Base-by-base conservation (phyloP, 306 rosid genomes). In the Glycyrrhiza uralensis region DNA sequence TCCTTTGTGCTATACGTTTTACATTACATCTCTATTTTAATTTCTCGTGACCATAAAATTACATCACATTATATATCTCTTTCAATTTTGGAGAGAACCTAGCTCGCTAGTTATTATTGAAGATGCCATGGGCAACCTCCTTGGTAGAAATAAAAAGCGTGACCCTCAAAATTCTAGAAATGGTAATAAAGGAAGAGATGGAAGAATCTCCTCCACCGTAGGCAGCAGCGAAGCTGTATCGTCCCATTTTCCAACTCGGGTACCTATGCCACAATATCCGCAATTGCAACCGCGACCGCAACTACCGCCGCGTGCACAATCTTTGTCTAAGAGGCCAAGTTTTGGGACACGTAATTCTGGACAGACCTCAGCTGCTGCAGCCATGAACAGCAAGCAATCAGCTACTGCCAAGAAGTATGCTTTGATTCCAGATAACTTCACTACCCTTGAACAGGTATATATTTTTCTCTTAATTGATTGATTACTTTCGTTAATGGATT, bases 371-470 rank as follows among this genome's bases (percentile, higher is more conserved):
- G 47, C 45, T 57, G 13, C 2, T 57, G 13, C 2, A 23, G 5
- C 5, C 0, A 3, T 19, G 3, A 76, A 19, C 0, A 69, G 17
- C n/a, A 81, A 83, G 32, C 46, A 39, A 41, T 18, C 82, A 24
- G n/a, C 45, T 5, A 77, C 82, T 30, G n/a, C 45, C 7, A 77
- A 62, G 81, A 79, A 88, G 81, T 92, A 85, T 71, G 86, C 72
- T 58, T 67, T 71, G 4, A 92, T 92, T 33, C 80, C 73, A 1
- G 96, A 92, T 69, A 75, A 65, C 56, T 92, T 85, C 86, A 57
- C 84, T 13, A 69, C 92, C 13, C 80, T 92, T 14, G 82, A 87
- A 14, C 86, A 92, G 90, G 96, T 92, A 8, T 9, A 13, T 18
- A 7, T 47, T 45, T 38, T 49, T 22, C 72, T 22, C 36, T 56